Conservation (phyloP, 164 flowering plant genomes). For the Cinnamomum chago region DNA sequence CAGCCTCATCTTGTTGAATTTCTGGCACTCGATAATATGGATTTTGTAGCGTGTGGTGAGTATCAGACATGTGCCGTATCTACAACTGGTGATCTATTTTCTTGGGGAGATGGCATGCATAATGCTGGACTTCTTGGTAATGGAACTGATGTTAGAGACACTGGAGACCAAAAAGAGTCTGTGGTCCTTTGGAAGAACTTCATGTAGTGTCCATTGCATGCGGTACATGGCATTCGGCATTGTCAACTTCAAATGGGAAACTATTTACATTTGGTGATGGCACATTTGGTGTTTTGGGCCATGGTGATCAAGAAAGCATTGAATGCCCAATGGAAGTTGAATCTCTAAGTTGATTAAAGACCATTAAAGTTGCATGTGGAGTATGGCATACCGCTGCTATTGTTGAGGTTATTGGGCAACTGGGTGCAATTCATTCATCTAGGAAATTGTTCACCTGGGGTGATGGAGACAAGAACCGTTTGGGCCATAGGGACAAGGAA, state of each 20-base stretch:
- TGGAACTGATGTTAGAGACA: slow-evolving; percentile 66
- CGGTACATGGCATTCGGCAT: slow-evolving; percentile 82
- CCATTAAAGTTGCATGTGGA: slow-evolving; percentile 77
- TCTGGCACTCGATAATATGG: slow-evolving; percentile 48
- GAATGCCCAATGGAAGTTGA: slow-evolving; percentile 68
- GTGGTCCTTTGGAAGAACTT: slow-evolving; percentile 68
- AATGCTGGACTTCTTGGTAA: slow-evolving; percentile 77
- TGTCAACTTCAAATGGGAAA: slow-evolving; percentile 57
- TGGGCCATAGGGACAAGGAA: slow-evolving; percentile 88
- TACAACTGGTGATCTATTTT: slow-evolving; percentile 56
- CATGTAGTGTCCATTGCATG: slow-evolving; percentile 72
- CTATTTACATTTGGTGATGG: too few relatives aligned
- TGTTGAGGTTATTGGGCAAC: slow-evolving; percentile 51
- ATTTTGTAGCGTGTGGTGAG: slow-evolving; percentile 77
- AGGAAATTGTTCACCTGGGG: slow-evolving; percentile 90
- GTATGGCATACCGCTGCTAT: slow-evolving; percentile 94
- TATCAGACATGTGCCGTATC: slow-evolving; percentile 83
- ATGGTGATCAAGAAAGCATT: slow-evolving; percentile 63
- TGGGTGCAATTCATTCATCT: slow-evolving; percentile 35
- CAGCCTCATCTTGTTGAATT: slow-evolving; percentile 69
- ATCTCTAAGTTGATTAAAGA: slow-evolving; percentile 61
- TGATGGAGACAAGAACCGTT: slow-evolving; percentile 80
- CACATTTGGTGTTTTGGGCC: slow-evolving; percentile 82
- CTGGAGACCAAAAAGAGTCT: slow-evolving; percentile 75
- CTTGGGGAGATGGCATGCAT: slow-evolving; percentile 82